Percentiles rank a stretch among this genome's conserved stretches.
Conservation (phyloP, 192 early-diverging fungal species). For the Diversispora eburnea region DNA sequence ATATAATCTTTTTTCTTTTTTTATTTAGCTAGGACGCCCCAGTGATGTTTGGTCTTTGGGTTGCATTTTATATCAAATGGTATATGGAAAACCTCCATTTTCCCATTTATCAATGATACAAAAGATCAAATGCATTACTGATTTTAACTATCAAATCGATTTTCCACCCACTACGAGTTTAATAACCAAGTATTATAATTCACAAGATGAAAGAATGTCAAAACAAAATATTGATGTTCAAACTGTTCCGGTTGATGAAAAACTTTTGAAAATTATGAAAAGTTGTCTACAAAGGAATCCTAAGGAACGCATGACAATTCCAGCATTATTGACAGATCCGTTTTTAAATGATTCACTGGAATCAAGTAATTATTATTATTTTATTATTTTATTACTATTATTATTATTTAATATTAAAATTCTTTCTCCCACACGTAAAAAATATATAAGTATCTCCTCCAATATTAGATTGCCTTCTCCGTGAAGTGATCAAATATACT, state of each 20-base stretch:
- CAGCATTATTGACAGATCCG: conserved; percentile 61
- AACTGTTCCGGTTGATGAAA: conserved; percentile 38
- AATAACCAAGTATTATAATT: conserved; percentile 11
- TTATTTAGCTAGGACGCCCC: conserved; percentile 59
- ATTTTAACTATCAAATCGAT: conserved; percentile 62
- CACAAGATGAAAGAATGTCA: background rate
- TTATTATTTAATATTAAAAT: background rate
- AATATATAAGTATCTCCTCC: background rate
- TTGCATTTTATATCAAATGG: conserved; percentile 90
- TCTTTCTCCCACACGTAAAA: background rate
- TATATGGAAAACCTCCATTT: conserved; percentile 85
- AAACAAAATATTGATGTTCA: background rate
- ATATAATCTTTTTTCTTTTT: background rate
- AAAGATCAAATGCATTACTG: conserved; percentile 71
- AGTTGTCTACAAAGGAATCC: conserved; percentile 68
- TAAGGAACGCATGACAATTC: conserved; percentile 62
- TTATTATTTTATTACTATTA: background rate
- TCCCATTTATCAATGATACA: conserved; percentile 54
- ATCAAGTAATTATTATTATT: background rate
- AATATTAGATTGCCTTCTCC: background rate
- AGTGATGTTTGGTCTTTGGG: conserved; percentile 92
- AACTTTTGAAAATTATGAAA: conserved; percentile 60
- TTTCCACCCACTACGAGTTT: conserved; percentile 45
- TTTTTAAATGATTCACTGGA: conserved; percentile 45
- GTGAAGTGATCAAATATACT: background rate